A percentile compares a stretch with the other conserved stretches of the same genome.
Conservation (phyloP, 352 stramenopile genomes). For the Paralagenidium karlingii region DNA sequence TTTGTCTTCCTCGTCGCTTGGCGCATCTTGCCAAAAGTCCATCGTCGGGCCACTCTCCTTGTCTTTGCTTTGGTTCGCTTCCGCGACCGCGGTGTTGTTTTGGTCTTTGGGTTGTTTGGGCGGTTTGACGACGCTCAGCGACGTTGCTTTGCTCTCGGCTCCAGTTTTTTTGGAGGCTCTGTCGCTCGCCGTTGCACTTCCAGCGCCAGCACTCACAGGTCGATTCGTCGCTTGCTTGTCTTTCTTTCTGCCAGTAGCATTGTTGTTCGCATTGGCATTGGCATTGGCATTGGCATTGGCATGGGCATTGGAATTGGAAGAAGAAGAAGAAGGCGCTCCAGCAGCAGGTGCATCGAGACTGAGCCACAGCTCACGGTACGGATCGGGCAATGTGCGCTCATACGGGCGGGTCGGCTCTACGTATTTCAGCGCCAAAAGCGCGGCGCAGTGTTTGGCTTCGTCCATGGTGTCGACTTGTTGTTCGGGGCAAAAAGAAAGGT, state of each 20-base stretch:
- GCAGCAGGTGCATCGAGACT: conserved; percentile 10
- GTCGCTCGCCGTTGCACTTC: conserved; percentile 6
- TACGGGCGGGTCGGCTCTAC: conserved; percentile 88
- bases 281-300: background rate
- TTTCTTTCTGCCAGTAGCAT: background rate
- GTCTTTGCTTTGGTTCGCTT: conserved; percentile 2
- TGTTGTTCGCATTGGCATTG: background rate
- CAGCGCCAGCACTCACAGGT: too few relatives aligned
- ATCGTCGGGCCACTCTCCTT: conserved; percentile 8
- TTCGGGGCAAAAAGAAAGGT: conserved; percentile 87
- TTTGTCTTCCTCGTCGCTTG: conserved; percentile 8
- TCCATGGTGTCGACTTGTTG: conserved; percentile 67
- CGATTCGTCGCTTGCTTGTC: conserved; percentile 1
- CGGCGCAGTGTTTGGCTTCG: conserved; percentile 88
- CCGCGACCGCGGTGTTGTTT: background rate
- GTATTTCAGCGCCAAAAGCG: conserved; percentile 90
- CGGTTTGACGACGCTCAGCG: background rate
- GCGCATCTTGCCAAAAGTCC: conserved; percentile 29
- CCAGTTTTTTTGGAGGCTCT: conserved; percentile 10
- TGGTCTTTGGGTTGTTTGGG: background rate
- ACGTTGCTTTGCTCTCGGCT: conserved; percentile 5
- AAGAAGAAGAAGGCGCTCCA: background rate
- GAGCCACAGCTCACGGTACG: conserved; percentile 91
- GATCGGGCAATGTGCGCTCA: conserved; percentile 94
- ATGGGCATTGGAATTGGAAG: background rate